Base-by-base conservation (phyloP, 768 basidiomycete species). In the Cyathus striatus region DNA sequence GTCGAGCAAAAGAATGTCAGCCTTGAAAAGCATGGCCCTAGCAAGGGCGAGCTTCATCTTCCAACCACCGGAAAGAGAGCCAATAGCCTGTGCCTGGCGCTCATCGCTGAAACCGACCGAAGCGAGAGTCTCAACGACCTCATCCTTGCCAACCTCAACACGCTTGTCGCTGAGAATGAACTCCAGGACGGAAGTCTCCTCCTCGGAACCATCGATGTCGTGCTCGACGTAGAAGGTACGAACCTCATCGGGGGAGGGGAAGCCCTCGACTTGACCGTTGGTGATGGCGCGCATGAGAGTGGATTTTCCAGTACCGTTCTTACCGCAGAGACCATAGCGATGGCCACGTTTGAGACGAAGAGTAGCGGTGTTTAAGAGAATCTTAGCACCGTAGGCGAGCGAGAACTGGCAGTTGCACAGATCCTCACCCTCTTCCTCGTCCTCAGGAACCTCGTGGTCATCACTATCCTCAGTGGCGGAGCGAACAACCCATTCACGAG, bases 161-260 rank as follows among this genome's bases (percentile, higher is more conserved):
- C 94, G 93, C 61, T 81, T 82, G 69, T 96, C 94, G 45, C 69
- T 59, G 49, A 90, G 59, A 52, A 96, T 93, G 73, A 93, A 96
- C 64, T 89, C 70, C 45, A 93, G 76, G 46, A 96, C 87, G 34
- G 91, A 84, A 42, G 86, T 96, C 13, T 90, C 88, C 48, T 80
- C 94, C 66, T 96, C 94, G 60, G 81, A 86, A 38, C 94, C 94
- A 57, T 97, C 94, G 52, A 97, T 96, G 63, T 97, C 94, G 76
- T 97, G 94, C 76, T 95, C 94, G 62, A 97, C 94, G 70, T 96
- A 97, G 83, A 95, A 97, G 49, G 94, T 97, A 64, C 94, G 91
- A 62, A 97, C 94, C 61, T 93, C 86, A 41, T 94, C 90, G 43
- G 92, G 90, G 16, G 93, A 94, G 10, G 94, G 94, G 86, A 97